A percentile compares a stretch with the other conserved stretches of the same genome.
These are phyloP conservation scores for Raffaelea ambrosiae DNA, from an alignment of 2,329 filamentous ascomycete genomes.

Conservation along the genomic window DNA sequence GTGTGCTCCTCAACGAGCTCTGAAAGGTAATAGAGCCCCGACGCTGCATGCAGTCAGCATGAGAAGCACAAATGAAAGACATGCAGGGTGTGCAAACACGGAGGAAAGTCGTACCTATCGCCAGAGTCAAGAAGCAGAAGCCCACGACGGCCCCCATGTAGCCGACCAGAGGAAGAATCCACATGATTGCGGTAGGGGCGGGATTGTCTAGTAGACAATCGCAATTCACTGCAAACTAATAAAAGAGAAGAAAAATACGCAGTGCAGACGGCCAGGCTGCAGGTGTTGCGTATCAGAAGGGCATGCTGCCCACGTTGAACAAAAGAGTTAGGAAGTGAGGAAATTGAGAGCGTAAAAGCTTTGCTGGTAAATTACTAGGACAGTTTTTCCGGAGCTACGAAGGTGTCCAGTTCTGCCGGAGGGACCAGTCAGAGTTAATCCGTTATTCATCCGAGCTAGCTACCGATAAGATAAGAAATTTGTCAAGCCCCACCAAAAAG, in stretches of 20 bases:
- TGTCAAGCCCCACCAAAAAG: conserved; percentile 7
- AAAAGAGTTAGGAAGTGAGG: too few relatives aligned
- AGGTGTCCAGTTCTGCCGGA: not conserved
- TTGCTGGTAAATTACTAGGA: not conserved
- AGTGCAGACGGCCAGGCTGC: not conserved
- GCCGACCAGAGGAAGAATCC: conserved; percentile 87
- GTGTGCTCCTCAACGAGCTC: conserved; percentile 98
- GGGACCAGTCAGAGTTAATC: conserved; percentile 2
- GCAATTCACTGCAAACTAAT: too few relatives aligned
- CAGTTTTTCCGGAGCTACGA: conserved; percentile 1
- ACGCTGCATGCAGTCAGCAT: conserved; percentile 46
- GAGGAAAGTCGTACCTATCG: conserved; percentile 58
- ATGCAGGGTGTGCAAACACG: not conserved
- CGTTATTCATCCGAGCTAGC: not conserved
- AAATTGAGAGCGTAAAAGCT: too few relatives aligned
- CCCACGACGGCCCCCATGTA: conserved; percentile 81
- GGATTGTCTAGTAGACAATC: not conserved
- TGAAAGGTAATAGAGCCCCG: conserved; percentile 96
- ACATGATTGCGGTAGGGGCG: conserved; percentile 54
- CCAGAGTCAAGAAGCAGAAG: conserved; percentile 89
- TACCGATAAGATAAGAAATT: conserved; percentile 2
- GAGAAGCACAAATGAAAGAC: not conserved
- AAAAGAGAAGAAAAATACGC: too few relatives aligned
- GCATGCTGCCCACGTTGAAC: too few relatives aligned
- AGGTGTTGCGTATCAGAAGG: too few relatives aligned